phyloP scores from a whole-genome alignment of 805 yeast species.

The Schwanniomyces polymorphus region DNA sequence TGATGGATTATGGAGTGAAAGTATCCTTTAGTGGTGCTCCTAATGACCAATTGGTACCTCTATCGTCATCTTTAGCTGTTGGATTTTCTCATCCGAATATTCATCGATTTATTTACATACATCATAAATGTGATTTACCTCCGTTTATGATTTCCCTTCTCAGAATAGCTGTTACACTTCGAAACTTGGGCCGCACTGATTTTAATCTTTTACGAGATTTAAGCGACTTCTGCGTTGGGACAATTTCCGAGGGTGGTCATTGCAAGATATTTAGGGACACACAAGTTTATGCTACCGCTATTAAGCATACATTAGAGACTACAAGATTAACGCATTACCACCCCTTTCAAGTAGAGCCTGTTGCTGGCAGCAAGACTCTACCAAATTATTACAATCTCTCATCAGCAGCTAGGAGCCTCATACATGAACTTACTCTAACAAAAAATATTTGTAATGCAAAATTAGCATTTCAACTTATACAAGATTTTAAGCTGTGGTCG shows the following conservation, averaged over 20 bases:
- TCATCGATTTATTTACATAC: constrained; percentile 25
- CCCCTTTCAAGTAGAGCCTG: constrained; percentile 6
- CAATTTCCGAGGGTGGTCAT: constrained; percentile 22
- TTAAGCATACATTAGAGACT: constrained; percentile 36
- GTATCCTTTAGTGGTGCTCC: constrained; percentile 33
- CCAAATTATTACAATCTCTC: constrained; percentile 20
- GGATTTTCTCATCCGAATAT: constrained; percentile 38
- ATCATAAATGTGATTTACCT: constrained; percentile 17
- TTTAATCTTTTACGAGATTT: constrained; percentile 29
- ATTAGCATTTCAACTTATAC: constrained; percentile 23
- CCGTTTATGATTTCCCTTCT: constrained; percentile 27
- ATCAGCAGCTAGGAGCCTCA: constrained; percentile 38
- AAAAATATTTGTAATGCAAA: constrained; percentile 26
- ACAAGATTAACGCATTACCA: constrained; percentile 25
- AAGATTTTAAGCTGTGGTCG: constrained; percentile 28
- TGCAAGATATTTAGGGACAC: constrained; percentile 22
- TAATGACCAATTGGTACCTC: constrained; percentile 38
- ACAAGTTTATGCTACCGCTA: constrained; percentile 26
- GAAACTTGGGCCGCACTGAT: constrained; percentile 36
- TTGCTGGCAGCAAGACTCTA: not conserved
- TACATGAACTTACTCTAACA: constrained; percentile 32
- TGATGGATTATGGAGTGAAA: constrained; percentile 29
- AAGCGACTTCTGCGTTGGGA: constrained; percentile 28
- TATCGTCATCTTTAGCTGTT: constrained; percentile 29
- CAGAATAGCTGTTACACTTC: constrained; percentile 27